Evolutionary conservation across 1,284 basidiomycete genomes (phyloP).

Genomic region (Ceratobasidium sp.): DNA sequence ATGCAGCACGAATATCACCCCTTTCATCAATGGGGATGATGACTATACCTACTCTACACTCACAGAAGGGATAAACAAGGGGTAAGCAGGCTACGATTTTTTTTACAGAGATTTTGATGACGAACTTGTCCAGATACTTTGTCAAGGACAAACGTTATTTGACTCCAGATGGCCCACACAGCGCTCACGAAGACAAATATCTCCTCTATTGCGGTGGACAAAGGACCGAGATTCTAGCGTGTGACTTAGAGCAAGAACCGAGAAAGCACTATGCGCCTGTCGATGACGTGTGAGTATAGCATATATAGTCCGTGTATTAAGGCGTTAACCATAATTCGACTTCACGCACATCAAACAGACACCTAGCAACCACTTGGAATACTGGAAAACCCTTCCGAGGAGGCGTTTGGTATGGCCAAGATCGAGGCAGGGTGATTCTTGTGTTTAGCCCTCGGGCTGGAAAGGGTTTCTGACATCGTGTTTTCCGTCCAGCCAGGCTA

Average conservation of each 20-base stretch:
- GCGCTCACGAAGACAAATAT: slow-evolving; percentile 8
- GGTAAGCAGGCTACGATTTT: background rate
- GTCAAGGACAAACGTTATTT: slow-evolving; percentile 17
- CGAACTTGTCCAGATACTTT: slow-evolving; percentile 19
- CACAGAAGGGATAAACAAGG: background rate
- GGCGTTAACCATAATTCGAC: background rate
- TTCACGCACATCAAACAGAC: background rate
- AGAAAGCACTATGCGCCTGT: background rate
- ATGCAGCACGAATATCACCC: slow-evolving; percentile 39
- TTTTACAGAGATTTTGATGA: no score
- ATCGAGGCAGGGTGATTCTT: slow-evolving; percentile 23
- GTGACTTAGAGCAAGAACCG: slow-evolving; percentile 21
- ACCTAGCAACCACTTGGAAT: slow-evolving; percentile 19
- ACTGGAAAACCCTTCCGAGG: slow-evolving; percentile 30
- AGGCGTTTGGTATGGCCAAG: slow-evolving; percentile 36
- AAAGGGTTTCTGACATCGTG: background rate
- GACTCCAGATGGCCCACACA: background rate
- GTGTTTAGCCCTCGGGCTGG: background rate
- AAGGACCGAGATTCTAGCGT: background rate
- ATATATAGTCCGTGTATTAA: background rate
- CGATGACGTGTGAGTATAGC: slow-evolving; percentile 1
- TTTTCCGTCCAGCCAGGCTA: slow-evolving; percentile 28
- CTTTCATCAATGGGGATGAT: slow-evolving; percentile 30
- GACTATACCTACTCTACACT: slow-evolving; percentile 22
- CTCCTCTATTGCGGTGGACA: slow-evolving; percentile 6